phyloP scores from a whole-genome alignment of 805 yeast species.

The Lipomyces anomalus region DNA sequence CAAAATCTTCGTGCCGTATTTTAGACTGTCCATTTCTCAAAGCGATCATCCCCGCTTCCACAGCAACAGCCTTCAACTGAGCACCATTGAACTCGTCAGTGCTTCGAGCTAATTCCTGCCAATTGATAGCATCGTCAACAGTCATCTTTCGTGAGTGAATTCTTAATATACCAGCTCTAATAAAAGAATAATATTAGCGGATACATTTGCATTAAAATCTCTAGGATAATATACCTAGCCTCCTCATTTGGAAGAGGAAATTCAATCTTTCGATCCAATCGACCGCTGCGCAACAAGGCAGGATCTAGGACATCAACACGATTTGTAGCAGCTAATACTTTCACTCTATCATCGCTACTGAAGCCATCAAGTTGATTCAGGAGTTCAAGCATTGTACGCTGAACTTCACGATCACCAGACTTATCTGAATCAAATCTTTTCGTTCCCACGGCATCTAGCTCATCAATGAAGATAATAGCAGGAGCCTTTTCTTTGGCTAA shows the following conservation, averaged over 20 bases:
- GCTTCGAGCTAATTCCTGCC: constrained; percentile 97
- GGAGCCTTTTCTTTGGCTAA: constrained; percentile 98
- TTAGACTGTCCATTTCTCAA: constrained; percentile 86
- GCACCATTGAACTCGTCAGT: constrained; percentile 99
- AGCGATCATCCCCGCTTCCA: constrained; percentile 99
- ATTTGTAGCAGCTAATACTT: constrained; percentile 96
- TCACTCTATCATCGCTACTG: constrained; percentile 94
- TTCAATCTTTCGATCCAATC: constrained; percentile 96
- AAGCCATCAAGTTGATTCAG: constrained; percentile 97
- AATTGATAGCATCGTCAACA: constrained; percentile 82
- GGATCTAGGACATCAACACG: constrained; percentile 98
- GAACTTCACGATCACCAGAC: constrained; percentile 97
- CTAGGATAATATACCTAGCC: constrained; percentile 46
- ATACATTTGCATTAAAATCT: not conserved
- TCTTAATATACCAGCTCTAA: constrained; percentile 78
- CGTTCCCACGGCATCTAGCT: constrained; percentile 97
- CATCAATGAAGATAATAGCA: constrained; percentile 95
- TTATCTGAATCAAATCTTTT: constrained; percentile 96
- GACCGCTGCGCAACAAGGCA: constrained; percentile 94
- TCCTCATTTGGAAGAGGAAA: constrained; percentile 97
- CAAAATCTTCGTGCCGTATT: constrained; percentile 95
- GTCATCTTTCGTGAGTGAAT: constrained; percentile 97
- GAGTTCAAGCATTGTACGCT: constrained; percentile 97
- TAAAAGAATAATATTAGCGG: not conserved
- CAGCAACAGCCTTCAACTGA: constrained; percentile 96